Evolutionary conservation across 768 basidiomycete genomes (phyloP).

Genomic region (Tulasnella calospora): DNA sequence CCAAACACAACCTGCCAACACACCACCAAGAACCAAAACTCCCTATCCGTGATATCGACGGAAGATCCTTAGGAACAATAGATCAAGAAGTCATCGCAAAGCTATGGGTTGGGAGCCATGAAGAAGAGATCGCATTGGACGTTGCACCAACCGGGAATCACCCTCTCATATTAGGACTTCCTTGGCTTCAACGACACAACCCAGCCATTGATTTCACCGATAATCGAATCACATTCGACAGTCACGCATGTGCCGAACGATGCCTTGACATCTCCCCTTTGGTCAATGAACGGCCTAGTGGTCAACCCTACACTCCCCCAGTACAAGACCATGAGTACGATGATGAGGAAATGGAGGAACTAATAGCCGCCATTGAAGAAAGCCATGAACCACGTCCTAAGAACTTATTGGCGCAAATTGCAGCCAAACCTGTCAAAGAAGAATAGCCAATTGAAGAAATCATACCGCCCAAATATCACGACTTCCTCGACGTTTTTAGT

Average conservation of each 20-base stretch:
- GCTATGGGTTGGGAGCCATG: too few relatives aligned
- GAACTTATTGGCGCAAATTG: neutral
- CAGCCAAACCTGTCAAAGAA: neutral
- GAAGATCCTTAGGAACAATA: too few relatives aligned
- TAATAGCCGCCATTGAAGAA: too few relatives aligned
- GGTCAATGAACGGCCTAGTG: neutral
- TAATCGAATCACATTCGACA: neutral
- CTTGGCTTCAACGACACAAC: neutral
- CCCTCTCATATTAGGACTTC: slow-evolving; percentile 1
- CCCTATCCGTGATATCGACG: too few relatives aligned
- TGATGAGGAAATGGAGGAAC: too few relatives aligned
- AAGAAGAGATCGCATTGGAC: slow-evolving; percentile 10
- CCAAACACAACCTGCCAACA: too few relatives aligned
- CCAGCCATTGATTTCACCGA: neutral
- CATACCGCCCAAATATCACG: slow-evolving; percentile 35
- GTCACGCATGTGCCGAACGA: neutral
- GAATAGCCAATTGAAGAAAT: neutral
- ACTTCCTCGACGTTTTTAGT: slow-evolving; percentile 35
- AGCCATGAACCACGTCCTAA: neutral
- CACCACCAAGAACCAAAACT: too few relatives aligned
- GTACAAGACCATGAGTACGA: too few relatives aligned
- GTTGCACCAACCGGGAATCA: neutral
- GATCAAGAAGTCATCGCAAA: too few relatives aligned
- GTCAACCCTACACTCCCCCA: neutral
- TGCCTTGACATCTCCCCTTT: neutral